A percentile compares a stretch with the other conserved stretches of the same genome.
phyloP scores from a whole-genome alignment of 176 grass and related monocot species.

The Zizania latifolia region DNA sequence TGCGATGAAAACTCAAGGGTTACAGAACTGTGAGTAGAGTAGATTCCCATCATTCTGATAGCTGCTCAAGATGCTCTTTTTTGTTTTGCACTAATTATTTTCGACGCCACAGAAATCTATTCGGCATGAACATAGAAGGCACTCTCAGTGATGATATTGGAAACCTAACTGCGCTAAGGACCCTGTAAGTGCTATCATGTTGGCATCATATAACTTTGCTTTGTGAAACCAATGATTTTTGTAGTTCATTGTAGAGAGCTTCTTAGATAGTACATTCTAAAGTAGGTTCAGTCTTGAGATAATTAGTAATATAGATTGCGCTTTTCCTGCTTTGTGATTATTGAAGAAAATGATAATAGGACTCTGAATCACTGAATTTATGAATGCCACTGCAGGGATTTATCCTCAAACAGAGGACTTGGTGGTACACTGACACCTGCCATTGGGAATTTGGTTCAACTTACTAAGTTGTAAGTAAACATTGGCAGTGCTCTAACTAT shows the following conservation, averaged over 20 bases:
- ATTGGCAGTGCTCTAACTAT: background rate
- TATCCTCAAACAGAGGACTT: constrained; percentile 53
- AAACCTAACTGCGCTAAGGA: constrained; percentile 40
- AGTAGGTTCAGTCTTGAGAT: background rate
- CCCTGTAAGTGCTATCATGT: constrained; percentile 44
- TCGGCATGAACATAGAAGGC: constrained; percentile 49
- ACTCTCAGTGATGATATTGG: constrained; percentile 56
- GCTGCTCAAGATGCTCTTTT: background rate
- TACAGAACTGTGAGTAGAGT: constrained; percentile 48
- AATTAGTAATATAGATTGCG: background rate
- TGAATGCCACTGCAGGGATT: constrained; percentile 51
- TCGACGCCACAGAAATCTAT: constrained; percentile 43
- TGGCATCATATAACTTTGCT: background rate
- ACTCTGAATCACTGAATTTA: background rate
- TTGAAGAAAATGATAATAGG: background rate
- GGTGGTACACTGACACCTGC: constrained; percentile 40
- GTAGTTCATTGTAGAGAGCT: background rate
- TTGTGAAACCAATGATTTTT: background rate
- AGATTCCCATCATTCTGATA: background rate
- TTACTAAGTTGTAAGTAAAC: constrained; percentile 48
- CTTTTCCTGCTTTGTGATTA: background rate
- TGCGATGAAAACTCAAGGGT: constrained; percentile 48
- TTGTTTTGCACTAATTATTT: background rate
- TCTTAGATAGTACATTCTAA: background rate
- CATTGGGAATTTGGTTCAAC: constrained; percentile 54